phyloP scores from a whole-genome alignment of 164 flowering plant species.

The Annona squamosa region DNA sequence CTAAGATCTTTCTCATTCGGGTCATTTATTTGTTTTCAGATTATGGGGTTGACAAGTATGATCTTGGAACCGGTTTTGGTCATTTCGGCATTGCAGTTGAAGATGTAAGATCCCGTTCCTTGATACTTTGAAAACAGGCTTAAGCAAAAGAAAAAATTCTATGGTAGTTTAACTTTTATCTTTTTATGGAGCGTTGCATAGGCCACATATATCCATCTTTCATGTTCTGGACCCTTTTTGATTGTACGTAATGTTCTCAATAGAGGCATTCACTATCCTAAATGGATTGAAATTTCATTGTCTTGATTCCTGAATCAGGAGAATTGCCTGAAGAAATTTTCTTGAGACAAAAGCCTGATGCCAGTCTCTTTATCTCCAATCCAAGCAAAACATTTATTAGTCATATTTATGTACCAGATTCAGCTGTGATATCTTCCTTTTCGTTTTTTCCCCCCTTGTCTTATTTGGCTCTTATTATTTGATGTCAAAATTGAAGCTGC shows the following conservation, averaged over 20 bases:
- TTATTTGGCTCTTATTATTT: no score
- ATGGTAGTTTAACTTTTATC: neutral
- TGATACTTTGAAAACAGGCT: neutral
- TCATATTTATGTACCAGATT: no score
- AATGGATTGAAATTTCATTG: neutral
- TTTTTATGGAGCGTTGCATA: neutral
- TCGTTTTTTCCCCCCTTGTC: no score
- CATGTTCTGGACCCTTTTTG: neutral
- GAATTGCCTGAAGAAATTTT: no score
- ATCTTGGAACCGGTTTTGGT: constrained; percentile 92
- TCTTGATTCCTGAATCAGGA: neutral
- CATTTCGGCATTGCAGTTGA: constrained; percentile 98
- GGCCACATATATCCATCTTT: neutral
- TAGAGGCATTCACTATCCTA: neutral
- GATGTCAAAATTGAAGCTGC: no score
- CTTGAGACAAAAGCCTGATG: no score
- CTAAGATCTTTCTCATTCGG: neutral
- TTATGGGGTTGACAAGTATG: constrained; percentile 95
- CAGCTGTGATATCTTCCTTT: no score
- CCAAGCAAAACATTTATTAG: no score
- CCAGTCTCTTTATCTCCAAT: no score
- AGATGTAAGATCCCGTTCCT: constrained; percentile 60
- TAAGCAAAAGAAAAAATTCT: neutral
- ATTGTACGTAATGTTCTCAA: neutral
- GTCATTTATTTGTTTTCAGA: constrained; percentile 37